Evolutionary conservation across 2,329 filamentous ascomycete species (phyloP), one percentile per base, ranked within the genome.

Genomic region (Xylariaceae sp.): DNA sequence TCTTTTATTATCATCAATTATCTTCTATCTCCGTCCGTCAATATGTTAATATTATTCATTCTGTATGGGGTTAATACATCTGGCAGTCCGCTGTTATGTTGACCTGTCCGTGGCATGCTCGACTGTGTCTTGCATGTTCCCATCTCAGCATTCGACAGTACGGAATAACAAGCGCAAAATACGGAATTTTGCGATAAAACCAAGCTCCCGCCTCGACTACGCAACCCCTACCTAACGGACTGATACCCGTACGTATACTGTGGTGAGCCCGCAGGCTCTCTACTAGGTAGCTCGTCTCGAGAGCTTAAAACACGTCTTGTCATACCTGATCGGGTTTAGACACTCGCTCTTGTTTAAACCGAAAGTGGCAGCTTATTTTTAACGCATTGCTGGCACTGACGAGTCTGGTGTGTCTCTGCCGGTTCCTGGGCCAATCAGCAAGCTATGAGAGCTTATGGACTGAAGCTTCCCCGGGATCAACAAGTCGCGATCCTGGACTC

Each of bases 401-500:
- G 23, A 30, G 23, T 58, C 13, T 10, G 37, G 37, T 41, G 13
- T 13, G 37, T 30, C 9, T 41, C 47, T 61, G 6, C 50, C 30
- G 51, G 53, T 53, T 51, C 8, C 52, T 30, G 51, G 39, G 48
- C 63, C 67, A 69, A 65, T 70, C 51, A 69, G 59, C 55, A 60
- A 58, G 50, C 56, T 44, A 18, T 39, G 37, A 13, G 37, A 61
- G 57, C 59, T 61, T 62, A 61, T 55, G 64, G 61, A 64, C 60
- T 64, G 57, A 30, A 30, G 23, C 23, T 30, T 41, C 11, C 37
- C 37, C 37, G 37, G 37, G 9, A 41, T 41, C 37, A 10, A 9
- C 5, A 41, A 41, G 37, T 41, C 17, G 17, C 17, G 17, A 18
- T 18, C 17, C 17, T 18, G 17, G 17, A 18, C 17, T 18, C 17